A percentile compares a stretch with the other conserved stretches of the same genome.
phyloP scores from a whole-genome alignment of 2,329 filamentous ascomycete genomes.

The Rachicladosporium sp. region DNA sequence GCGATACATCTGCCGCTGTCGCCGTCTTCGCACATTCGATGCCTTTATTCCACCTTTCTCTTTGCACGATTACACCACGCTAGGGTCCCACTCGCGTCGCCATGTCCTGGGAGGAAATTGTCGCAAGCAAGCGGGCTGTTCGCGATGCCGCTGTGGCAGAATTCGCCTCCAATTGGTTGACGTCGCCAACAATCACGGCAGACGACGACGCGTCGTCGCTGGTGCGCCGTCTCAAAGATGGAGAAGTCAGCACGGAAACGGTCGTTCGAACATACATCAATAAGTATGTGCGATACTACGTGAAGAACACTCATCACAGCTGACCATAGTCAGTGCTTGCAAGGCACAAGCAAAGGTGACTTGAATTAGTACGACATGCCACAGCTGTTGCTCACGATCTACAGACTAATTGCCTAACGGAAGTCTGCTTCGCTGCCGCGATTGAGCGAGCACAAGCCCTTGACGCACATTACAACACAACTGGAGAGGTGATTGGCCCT shows the following conservation, averaged over 20 bases:
- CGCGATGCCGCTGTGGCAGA: background rate
- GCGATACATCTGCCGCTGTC: too few species aligned
- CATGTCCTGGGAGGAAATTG: constrained; percentile 1
- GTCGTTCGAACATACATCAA: constrained; percentile 8
- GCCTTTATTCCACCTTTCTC: too few species aligned
- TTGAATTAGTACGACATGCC: background rate
- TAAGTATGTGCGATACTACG: constrained; percentile 4
- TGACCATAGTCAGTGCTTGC: constrained; percentile 6
- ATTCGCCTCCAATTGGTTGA: background rate
- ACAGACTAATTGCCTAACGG: constrained; percentile 18
- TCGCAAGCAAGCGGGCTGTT: constrained; percentile 1
- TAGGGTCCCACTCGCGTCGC: too few species aligned
- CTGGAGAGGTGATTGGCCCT: constrained; percentile 26
- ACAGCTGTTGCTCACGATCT: background rate
- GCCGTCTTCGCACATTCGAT: too few species aligned
- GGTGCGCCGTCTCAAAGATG: background rate
- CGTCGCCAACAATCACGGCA: background rate
- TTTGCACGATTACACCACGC: too few species aligned
- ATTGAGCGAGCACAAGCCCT: constrained; percentile 35
- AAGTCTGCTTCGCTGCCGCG: constrained; percentile 44
- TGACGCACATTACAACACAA: constrained; percentile 39
- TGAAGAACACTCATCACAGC: background rate
- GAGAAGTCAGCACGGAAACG: constrained; percentile 6
- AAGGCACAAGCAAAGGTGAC: constrained; percentile 11
- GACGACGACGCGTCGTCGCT: background rate